phyloP scores from a whole-genome alignment of 2,329 filamentous ascomycete genomes.

The Aspergillus felis region DNA sequence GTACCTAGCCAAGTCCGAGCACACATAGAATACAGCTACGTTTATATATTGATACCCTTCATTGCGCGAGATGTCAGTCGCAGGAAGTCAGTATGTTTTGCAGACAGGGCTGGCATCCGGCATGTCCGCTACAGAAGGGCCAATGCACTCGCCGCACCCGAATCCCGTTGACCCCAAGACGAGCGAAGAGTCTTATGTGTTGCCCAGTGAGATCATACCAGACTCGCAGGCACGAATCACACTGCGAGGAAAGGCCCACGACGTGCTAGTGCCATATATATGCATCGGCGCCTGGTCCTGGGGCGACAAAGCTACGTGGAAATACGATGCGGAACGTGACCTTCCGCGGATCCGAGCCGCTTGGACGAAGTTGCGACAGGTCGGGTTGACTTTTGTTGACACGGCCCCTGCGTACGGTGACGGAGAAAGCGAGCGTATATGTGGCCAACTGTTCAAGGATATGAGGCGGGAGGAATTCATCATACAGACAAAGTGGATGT shows the following conservation, averaged over 20 bases:
- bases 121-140: conserved; percentile 22
- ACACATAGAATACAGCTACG: not conserved
- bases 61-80: conserved; percentile 8
- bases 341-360: conserved; percentile 34
- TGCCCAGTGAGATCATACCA: conserved; percentile 16
- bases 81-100: conserved; percentile 21
- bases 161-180: conserved; percentile 16
- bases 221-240: conserved; percentile 18
- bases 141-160: conserved; percentile 13
- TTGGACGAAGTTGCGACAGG: conserved; percentile 35
- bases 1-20: not conserved
- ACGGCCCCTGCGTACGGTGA: conserved; percentile 44
- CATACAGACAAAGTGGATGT: conserved; percentile 41
- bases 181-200: conserved; percentile 19
- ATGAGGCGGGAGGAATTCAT: conserved; percentile 34
- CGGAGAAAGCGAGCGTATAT: conserved; percentile 42
- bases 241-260: conserved; percentile 19
- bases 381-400: conserved; percentile 42
- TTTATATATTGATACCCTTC: not conserved
- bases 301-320: conserved; percentile 28
- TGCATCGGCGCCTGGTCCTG: conserved; percentile 28
- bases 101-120: conserved; percentile 19
- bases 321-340: conserved; percentile 33
- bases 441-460: conserved; percentile 37
- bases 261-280: conserved; percentile 24